phyloP scores from a whole-genome alignment of 306 rosid genomes.

The Castanospermum australe region DNA sequence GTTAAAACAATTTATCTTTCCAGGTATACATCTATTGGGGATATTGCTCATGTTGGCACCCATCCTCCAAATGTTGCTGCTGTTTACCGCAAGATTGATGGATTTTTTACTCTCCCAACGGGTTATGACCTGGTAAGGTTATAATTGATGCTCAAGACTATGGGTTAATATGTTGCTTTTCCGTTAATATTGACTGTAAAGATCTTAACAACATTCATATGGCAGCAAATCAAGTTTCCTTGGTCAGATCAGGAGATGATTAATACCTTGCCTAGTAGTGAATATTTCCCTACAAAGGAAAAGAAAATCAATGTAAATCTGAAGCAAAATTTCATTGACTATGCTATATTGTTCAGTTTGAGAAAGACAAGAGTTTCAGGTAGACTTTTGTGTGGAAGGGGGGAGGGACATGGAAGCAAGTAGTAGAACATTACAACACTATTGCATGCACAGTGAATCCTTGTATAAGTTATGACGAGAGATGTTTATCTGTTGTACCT shows the following conservation, averaged over 20 bases:
- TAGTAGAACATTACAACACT: neutral
- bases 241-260: neutral
- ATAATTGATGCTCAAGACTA: neutral
- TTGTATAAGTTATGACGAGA: neutral
- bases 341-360: neutral
- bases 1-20: conserved; percentile 7
- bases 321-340: neutral
- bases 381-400: neutral
- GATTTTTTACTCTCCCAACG: conserved; percentile 64
- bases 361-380: neutral
- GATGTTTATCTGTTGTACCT: neutral
- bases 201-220: neutral
- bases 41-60: conserved; percentile 82
- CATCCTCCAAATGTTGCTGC: conserved; percentile 98
- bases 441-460: neutral
- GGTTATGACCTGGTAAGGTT: conserved; percentile 93
- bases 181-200: neutral
- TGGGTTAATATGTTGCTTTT: conserved; percentile 2
- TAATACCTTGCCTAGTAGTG: neutral
- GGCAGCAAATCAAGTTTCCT: conserved; percentile 5
- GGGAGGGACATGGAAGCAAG: neutral
- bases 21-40: conserved; percentile 81
- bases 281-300: neutral
- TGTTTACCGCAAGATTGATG: conserved; percentile 72
- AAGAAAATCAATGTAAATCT: neutral